Percentiles rank a stretch among this genome's conserved stretches.
phyloP scores from a whole-genome alignment of 306 rosid genomes.

The Glycine latifolia region DNA sequence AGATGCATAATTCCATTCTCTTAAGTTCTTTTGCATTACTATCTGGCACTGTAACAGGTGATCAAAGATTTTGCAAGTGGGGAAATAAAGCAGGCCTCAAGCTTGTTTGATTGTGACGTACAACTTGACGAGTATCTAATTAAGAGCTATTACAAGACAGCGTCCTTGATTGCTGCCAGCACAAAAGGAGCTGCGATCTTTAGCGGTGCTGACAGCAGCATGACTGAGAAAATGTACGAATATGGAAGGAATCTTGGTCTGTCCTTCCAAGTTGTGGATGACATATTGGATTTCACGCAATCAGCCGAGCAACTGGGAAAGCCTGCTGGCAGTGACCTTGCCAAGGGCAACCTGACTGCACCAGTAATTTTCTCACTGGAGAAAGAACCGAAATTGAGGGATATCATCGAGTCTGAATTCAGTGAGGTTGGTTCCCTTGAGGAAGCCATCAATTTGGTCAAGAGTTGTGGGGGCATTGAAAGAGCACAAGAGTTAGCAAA shows the following conservation, averaged over 20 bases:
- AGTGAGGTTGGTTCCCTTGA: conserved; percentile 81
- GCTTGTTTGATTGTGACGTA: conserved; percentile 91
- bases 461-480: conserved; percentile 82
- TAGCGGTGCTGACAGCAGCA: conserved; percentile 64
- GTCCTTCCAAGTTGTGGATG: conserved; percentile 96
- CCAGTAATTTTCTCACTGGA: conserved; percentile 87
- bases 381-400: conserved; percentile 79
- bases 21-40: conserved; percentile 22
- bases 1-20: conserved; percentile 13
- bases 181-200: conserved; percentile 97
- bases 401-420: conserved; percentile 86
- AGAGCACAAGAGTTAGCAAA: conserved; percentile 79
- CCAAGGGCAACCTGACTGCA: conserved; percentile 93
- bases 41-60: conserved; percentile 65
- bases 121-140: conserved; percentile 85
- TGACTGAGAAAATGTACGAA: conserved; percentile 78
- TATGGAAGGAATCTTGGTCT: conserved; percentile 93
- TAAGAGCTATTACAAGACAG: conserved; percentile 94
- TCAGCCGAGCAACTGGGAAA: conserved; percentile 94
- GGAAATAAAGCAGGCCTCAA: conserved; percentile 96
- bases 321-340: conserved; percentile 92
- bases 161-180: conserved; percentile 94
- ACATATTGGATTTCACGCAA: conserved; percentile 93
- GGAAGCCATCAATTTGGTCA: conserved; percentile 78
- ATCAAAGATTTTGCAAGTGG: conserved; percentile 99